Percentiles rank a stretch among this genome's conserved stretches.
Conservation (phyloP, 345 rosid species). For the Euphorbia lathyris region DNA sequence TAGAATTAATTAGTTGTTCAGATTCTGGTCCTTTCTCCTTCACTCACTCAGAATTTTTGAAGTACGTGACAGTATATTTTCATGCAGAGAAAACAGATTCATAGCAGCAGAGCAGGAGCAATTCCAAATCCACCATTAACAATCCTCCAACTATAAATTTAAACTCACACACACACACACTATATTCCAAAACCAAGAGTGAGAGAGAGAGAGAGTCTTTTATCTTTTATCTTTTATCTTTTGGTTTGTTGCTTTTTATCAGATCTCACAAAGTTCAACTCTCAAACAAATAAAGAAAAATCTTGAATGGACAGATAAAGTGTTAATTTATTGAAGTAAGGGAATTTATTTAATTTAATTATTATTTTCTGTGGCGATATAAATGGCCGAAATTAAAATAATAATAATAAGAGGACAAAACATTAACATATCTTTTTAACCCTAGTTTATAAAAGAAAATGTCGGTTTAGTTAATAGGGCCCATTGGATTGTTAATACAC, state of each 20-base stretch:
- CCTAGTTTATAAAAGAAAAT: neutral
- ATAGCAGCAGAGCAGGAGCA: constrained; percentile 14
- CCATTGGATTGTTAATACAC: neutral
- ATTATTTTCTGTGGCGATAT: neutral
- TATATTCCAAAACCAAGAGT: constrained; percentile 1
- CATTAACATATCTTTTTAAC: neutral
- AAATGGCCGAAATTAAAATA: constrained; percentile 9
- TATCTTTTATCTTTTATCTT: constrained; percentile 2
- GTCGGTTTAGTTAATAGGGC: constrained; percentile 1
- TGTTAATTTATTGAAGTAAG: constrained; percentile 10
- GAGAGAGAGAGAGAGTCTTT: too few relatives aligned
- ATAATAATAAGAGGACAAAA: constrained; percentile 17
- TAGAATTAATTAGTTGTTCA: neutral
- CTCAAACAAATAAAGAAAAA: constrained; percentile 31
- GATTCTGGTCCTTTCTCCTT: neutral
- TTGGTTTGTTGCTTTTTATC: constrained; percentile 12
- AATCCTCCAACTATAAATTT: constrained; percentile 2
- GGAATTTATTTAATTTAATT: constrained; percentile 4
- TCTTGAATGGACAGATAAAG: constrained; percentile 13
- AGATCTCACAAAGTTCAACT: constrained; percentile 21
- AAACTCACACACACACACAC: neutral
- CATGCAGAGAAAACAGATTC: constrained; percentile 15
- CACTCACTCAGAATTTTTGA: constrained; percentile 14
- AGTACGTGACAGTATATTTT: constrained; percentile 5
- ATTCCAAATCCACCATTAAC: neutral